Base-by-base conservation (phyloP, 208 protist species). In the Leishmania turanica region DNA sequence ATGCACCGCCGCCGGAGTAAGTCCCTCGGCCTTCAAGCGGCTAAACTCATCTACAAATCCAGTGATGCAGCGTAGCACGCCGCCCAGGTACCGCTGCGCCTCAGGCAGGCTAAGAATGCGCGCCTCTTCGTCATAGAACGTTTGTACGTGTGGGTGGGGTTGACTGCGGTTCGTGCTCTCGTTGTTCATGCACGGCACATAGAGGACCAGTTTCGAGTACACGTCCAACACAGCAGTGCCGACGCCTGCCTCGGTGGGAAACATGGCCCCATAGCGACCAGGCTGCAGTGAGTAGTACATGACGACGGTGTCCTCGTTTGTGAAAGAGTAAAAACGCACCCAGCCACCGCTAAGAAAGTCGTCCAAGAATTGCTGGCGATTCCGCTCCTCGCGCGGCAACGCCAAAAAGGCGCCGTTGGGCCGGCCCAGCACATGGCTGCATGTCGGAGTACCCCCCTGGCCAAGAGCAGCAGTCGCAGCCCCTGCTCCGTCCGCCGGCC, bases 221-320 rank as follows among this genome's bases (percentile, higher is more conserved):
- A 97, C 82, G 76, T 97, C 94, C 60, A 97, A 69, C 75, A 97
- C 92, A 51, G 92, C 92, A 42, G 94, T 96, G 53, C 91, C 94
- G 21, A 95, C 90, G 24, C 92, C 92, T 9, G 88, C 87, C 72
- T 94, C 90, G 70, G 92, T 97, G 42, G 92, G 89, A 68, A 96
- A 96, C 84, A 96, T 92, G 34, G 92, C 94, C 9, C 94, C 94
- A 84, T 95, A 97, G 47, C 94, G 87, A 5, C 94, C 94, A 37
- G 94, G 92, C 80, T 97, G 94, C 71, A 96, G 84, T 76, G 87
- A 94, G 84, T 97, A 97, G 89, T 93, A 96, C 91, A 97, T 92
- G 24, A 96, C 91, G 17, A 95, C 90, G 6, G 88, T 93, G 58
- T 95, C 91, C 62, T 95, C 91, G 64, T 91, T 90, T 34, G 89